phyloP scores from a whole-genome alignment of 2,329 filamentous ascomycete genomes.

The Colletotrichum sp. region DNA sequence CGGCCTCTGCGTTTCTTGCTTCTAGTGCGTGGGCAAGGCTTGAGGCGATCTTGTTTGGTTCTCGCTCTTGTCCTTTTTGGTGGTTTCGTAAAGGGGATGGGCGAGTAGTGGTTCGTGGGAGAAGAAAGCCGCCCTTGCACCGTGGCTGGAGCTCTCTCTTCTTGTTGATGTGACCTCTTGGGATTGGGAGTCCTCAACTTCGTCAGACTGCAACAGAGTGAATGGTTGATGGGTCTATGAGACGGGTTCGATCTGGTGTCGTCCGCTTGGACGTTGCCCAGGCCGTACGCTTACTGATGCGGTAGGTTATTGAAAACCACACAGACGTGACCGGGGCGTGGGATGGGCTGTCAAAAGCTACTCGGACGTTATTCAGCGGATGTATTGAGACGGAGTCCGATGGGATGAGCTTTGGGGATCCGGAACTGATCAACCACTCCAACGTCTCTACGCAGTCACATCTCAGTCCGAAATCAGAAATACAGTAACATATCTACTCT shows the following conservation, averaged over 20 bases:
- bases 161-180: neutral
- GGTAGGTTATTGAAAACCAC: neutral
- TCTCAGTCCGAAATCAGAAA: neutral
- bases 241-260: neutral
- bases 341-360: neutral
- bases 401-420: neutral
- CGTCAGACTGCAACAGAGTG: neutral
- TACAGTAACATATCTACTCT: neutral
- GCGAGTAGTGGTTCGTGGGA: neutral
- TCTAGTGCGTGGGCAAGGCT: neutral
- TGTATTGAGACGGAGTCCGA: neutral
- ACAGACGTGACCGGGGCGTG: neutral
- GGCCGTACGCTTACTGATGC: neutral
- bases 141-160: neutral
- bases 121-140: fast-evolving
- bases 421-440: neutral
- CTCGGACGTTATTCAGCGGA: neutral
- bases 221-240: neutral
- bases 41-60: neutral
- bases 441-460: neutral
- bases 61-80: neutral
- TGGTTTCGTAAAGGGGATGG: fast-evolving
- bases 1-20: neutral
- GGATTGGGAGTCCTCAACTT: fast-evolving
- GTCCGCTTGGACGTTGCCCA: neutral